Evolutionary conservation across 2,329 filamentous ascomycete species (phyloP).

Genomic region (Reticulascus tulasneorum): DNA sequence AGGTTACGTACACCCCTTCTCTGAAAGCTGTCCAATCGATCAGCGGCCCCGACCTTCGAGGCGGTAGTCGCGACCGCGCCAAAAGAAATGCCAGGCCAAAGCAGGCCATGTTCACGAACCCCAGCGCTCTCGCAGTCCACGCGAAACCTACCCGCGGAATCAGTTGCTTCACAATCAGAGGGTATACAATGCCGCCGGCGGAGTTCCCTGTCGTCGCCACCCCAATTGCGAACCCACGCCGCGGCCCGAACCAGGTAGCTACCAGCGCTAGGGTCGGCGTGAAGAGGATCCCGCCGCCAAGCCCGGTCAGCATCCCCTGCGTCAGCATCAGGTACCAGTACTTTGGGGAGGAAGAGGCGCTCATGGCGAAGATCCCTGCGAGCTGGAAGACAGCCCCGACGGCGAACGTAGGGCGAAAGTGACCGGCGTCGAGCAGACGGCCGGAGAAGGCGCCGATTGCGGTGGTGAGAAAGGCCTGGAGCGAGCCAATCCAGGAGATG

Average conservation of each 20-base stretch:
- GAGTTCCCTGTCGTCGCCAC: constrained; percentile 53
- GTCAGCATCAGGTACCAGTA: constrained; percentile 49
- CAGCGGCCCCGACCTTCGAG: constrained; percentile 3
- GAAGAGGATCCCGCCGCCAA: constrained; percentile 52
- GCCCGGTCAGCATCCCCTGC: constrained; percentile 47
- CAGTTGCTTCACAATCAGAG: constrained; percentile 48
- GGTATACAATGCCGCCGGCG: constrained; percentile 50
- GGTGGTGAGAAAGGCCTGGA: constrained; percentile 40
- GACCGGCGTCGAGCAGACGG: constrained; percentile 38
- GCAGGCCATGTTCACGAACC: constrained; percentile 66
- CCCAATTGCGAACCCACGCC: constrained; percentile 52
- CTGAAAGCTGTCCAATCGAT: constrained; percentile 9
- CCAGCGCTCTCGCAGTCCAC: constrained; percentile 57
- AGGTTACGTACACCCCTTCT: constrained; percentile 9
- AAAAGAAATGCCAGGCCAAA: constrained; percentile 20
- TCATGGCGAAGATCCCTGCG: constrained; percentile 42
- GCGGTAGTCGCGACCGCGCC: constrained; percentile 3
- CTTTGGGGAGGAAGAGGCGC: constrained; percentile 33
- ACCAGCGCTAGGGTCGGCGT: constrained; percentile 54
- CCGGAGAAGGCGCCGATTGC: constrained; percentile 40
- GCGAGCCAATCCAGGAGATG: constrained; percentile 43
- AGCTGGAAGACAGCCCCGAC: constrained; percentile 33
- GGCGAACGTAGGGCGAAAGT: constrained; percentile 34
- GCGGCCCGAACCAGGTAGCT: constrained; percentile 54
- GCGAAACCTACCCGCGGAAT: constrained; percentile 49